These are phyloP conservation scores for Hortaea werneckii DNA, from an alignment of 2,329 filamentous ascomycete species.

Conservation along the genomic window DNA sequence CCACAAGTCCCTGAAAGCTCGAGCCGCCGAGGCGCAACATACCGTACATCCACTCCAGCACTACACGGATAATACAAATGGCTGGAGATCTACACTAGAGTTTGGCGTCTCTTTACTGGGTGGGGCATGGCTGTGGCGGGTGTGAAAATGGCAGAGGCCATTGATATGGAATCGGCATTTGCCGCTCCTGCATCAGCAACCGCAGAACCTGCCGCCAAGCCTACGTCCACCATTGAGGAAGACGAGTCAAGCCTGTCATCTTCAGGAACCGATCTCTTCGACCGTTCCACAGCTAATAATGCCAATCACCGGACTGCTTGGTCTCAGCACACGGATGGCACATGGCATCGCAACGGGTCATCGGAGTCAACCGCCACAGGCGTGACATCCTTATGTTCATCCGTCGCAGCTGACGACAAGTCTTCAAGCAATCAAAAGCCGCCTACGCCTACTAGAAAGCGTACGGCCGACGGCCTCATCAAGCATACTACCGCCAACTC, in stretches of 20 bases:
- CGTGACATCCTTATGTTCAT: constrained; percentile 24
- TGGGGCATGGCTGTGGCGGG: not conserved
- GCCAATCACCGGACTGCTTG: constrained; percentile 12
- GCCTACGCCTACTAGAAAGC: constrained; percentile 17
- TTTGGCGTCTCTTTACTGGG: not conserved
- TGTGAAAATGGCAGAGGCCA: not conserved
- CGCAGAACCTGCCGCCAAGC: not conserved
- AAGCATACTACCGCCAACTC: constrained; percentile 8
- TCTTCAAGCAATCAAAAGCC: not conserved
- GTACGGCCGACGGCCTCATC: constrained; percentile 20
- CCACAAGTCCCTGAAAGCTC: not conserved
- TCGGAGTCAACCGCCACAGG: constrained; percentile 24
- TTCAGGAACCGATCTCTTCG: constrained; percentile 20
- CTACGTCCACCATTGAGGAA: constrained; percentile 9
- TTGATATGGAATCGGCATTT: constrained; percentile 2
- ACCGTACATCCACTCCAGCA: not conserved
- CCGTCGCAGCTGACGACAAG: constrained; percentile 19
- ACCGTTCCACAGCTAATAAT: constrained; percentile 11
- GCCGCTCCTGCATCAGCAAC: not conserved
- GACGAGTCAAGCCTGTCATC: constrained; percentile 24
- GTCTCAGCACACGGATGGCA: constrained; percentile 19
- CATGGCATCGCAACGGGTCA: constrained; percentile 24
- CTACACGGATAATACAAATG: not conserved
- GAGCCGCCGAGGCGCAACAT: not conserved
- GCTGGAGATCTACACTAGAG: not conserved